These are phyloP conservation scores for Raffaelea ambrosiae DNA, from an alignment of 2,329 filamentous ascomycete genomes.

Conservation along the genomic window DNA sequence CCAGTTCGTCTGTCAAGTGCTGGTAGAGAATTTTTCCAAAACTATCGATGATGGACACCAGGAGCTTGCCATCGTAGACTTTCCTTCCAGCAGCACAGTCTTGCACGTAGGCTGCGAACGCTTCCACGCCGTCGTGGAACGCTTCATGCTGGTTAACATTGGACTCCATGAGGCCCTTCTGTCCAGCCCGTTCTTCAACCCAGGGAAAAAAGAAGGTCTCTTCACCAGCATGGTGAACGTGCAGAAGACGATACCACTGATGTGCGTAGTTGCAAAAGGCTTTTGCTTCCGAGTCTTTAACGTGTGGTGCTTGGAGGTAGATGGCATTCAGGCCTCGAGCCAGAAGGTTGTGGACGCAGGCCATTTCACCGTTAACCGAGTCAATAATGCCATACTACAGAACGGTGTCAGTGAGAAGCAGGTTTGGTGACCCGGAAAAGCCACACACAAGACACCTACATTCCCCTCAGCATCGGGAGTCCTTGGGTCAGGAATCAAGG, in stretches of 20 bases:
- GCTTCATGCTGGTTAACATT: constrained; percentile 26
- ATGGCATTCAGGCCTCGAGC: constrained; percentile 20
- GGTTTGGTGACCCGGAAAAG: too few relatives aligned
- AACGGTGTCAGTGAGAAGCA: too few relatives aligned
- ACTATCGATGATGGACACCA: constrained; percentile 23
- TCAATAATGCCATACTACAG: constrained; percentile 22
- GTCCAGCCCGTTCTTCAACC: constrained; percentile 19
- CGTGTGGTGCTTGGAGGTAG: constrained; percentile 23
- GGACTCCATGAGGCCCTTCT: constrained; percentile 19
- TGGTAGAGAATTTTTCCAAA: constrained; percentile 24
- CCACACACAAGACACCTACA: too few relatives aligned
- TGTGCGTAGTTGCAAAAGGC: constrained; percentile 21
- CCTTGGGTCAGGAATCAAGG: constrained; percentile 11
- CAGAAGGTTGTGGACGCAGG: constrained; percentile 22
- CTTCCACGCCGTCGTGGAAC: constrained; percentile 23
- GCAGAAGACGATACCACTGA: constrained; percentile 15
- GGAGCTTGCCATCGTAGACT: constrained; percentile 21
- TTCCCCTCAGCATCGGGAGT: neutral
- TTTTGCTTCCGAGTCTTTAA: constrained; percentile 23
- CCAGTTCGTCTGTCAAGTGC: constrained; percentile 27
- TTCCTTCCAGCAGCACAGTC: constrained; percentile 18
- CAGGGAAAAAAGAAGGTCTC: constrained; percentile 23
- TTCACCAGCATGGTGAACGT: constrained; percentile 24
- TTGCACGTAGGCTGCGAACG: constrained; percentile 22
- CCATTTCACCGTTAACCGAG: constrained; percentile 21